A percentile compares a stretch with the other conserved stretches of the same genome.
phyloP scores from a whole-genome alignment of 768 basidiomycete species.

The Trichaptum fuscoviolaceum region DNA sequence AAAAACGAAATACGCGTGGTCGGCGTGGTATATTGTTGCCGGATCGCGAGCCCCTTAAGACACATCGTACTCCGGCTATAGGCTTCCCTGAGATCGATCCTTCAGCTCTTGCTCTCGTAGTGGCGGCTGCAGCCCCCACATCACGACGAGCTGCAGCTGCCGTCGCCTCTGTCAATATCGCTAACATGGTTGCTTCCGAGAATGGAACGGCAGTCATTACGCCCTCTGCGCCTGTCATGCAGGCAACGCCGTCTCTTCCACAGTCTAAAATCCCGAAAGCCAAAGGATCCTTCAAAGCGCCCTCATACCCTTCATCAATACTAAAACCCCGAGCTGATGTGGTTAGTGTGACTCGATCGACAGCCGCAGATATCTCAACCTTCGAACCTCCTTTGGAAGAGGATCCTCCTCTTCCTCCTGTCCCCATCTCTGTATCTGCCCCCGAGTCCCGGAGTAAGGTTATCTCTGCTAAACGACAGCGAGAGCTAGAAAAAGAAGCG shows the following conservation, averaged over 20 bases:
- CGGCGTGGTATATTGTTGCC: conserved; percentile 78
- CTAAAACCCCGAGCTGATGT: conserved; percentile 59
- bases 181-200: conserved; percentile 89
- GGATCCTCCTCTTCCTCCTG: conserved; percentile 45
- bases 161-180: conserved; percentile 78
- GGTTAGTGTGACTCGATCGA: conserved; percentile 56
- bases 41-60: conserved; percentile 89
- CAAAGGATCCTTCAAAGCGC: conserved; percentile 71
- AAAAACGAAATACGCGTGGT: conserved; percentile 80
- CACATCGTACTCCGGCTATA: conserved; percentile 84
- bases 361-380: conserved; percentile 57
- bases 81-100: conserved; percentile 79
- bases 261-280: conserved; percentile 57
- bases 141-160: conserved; percentile 83
- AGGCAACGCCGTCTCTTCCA: conserved; percentile 33
- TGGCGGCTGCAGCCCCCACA: conserved; percentile 60
- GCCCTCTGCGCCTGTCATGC: conserved; percentile 23
- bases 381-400: conserved; percentile 57
- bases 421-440: conserved; percentile 22
- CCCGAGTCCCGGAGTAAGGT: conserved; percentile 46
- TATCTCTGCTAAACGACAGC: conserved; percentile 55
- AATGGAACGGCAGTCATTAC: conserved; percentile 62
- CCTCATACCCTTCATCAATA: conserved; percentile 47
- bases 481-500: conserved; percentile 75
- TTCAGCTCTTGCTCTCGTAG: conserved; percentile 60